Percentiles rank a stretch among this genome's conserved stretches.
Evolutionary conservation across 2,329 filamentous ascomycete species (phyloP).

Genomic region (Fusarium pseudograminearum): DNA sequence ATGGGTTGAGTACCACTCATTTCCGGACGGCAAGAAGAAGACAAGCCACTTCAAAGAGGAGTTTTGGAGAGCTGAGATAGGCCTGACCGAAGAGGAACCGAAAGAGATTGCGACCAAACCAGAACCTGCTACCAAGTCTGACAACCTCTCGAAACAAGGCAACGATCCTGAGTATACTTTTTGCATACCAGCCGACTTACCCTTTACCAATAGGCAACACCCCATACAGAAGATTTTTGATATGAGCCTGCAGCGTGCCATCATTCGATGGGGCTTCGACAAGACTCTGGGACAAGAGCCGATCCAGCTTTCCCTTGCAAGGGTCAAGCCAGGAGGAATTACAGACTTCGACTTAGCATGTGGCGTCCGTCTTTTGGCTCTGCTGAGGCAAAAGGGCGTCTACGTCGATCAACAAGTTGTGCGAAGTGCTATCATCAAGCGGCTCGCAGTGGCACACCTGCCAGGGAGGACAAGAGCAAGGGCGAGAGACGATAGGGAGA

Average conservation of each 20-base stretch:
- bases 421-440: slow-evolving; percentile 46
- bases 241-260: slow-evolving; percentile 52
- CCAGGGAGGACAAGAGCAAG: slow-evolving; percentile 47
- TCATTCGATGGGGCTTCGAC: slow-evolving; percentile 62
- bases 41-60: slow-evolving; percentile 37
- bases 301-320: slow-evolving; percentile 20
- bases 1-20: slow-evolving; percentile 22
- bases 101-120: neutral
- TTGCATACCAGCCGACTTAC: slow-evolving; percentile 57
- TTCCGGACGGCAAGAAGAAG: slow-evolving; percentile 19
- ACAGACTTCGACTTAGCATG: slow-evolving; percentile 52
- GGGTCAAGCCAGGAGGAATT: slow-evolving; percentile 19
- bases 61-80: slow-evolving; percentile 45
- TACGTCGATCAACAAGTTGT: slow-evolving; percentile 52
- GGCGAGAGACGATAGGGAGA: slow-evolving; percentile 50
- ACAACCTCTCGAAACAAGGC: slow-evolving; percentile 1
- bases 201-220: slow-evolving; percentile 56
- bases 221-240: slow-evolving; percentile 63
- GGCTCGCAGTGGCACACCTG: slow-evolving; percentile 49
- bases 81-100: slow-evolving; percentile 13
- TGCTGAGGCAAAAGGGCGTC: slow-evolving; percentile 53
- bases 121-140: neutral
- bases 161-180: slow-evolving; percentile 9
- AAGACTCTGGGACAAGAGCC: slow-evolving; percentile 48
- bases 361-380: slow-evolving; percentile 54